Conservation (phyloP, 306 rosid species). For the Vigna trinervia region DNA sequence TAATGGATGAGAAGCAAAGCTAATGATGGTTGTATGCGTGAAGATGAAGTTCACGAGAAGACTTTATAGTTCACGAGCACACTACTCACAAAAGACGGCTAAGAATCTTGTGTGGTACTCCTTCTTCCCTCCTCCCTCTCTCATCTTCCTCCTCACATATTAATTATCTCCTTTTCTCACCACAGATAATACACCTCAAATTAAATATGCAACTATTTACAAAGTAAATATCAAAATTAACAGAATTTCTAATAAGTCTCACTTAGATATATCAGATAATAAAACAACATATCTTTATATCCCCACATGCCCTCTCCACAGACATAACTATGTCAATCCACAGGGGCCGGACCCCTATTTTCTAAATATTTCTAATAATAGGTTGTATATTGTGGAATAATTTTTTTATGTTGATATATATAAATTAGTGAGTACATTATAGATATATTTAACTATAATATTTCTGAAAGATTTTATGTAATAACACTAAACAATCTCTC, state of each 20-base stretch:
- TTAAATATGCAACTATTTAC: not conserved
- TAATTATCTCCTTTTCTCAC: conserved; percentile 36
- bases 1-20: conserved; percentile 50
- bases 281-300: no score
- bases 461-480: no score
- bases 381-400: no score
- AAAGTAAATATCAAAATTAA: not conserved
- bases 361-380: no score
- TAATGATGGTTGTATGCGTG: conserved; percentile 9
- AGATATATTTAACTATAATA: no score
- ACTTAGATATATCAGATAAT: no score
- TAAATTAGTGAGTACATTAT: no score
- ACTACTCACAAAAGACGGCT: conserved; percentile 62
- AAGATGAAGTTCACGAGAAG: conserved; percentile 66
- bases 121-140: conserved; percentile 6
- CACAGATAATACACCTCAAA: not conserved
- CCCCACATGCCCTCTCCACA: no score
- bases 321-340: no score
- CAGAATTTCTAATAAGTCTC: conserved; percentile 5
- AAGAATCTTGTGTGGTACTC: conserved; percentile 45
- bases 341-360: no score
- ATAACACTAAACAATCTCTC: no score
- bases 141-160: not conserved
- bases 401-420: no score
- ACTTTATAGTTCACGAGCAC: conserved; percentile 66